Conservation (phyloP, 2,329 filamentous ascomycete species). For the Aspergillus novoparasiticus region DNA sequence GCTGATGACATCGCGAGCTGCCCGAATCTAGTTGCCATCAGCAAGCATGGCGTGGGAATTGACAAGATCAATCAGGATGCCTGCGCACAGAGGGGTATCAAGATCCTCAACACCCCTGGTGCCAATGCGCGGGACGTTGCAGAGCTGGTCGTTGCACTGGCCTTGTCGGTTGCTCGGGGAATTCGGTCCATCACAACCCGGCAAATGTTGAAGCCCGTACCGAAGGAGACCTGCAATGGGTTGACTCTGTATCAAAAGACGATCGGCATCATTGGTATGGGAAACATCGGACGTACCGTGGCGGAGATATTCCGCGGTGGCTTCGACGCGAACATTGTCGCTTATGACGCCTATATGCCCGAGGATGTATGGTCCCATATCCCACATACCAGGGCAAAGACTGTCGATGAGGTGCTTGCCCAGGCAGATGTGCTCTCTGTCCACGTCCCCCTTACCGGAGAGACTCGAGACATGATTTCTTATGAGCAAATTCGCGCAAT, state of each 20-base stretch:
- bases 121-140: constrained; percentile 49
- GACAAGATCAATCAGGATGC: constrained; percentile 26
- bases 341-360: neutral
- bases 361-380: neutral
- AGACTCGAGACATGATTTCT: neutral
- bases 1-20: neutral
- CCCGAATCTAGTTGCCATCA: neutral
- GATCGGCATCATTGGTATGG: constrained; percentile 25
- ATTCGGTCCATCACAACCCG: constrained; percentile 34
- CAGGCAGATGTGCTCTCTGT: neutral
- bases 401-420: neutral
- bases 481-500: neutral
- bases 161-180: constrained; percentile 38
- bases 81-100: constrained; percentile 42
- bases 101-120: constrained; percentile 53
- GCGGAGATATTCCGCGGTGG: neutral
- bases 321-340: neutral
- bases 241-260: constrained; percentile 39
- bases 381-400: neutral
- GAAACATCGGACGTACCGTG: neutral
- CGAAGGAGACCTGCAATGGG: constrained; percentile 48
- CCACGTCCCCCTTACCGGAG: neutral
- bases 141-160: constrained; percentile 38
- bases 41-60: neutral
- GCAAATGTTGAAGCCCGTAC: constrained; percentile 29